Evolutionary conservation across 2,329 filamentous ascomycete genomes (phyloP).

Genomic region (Fonsecaea erecta): DNA sequence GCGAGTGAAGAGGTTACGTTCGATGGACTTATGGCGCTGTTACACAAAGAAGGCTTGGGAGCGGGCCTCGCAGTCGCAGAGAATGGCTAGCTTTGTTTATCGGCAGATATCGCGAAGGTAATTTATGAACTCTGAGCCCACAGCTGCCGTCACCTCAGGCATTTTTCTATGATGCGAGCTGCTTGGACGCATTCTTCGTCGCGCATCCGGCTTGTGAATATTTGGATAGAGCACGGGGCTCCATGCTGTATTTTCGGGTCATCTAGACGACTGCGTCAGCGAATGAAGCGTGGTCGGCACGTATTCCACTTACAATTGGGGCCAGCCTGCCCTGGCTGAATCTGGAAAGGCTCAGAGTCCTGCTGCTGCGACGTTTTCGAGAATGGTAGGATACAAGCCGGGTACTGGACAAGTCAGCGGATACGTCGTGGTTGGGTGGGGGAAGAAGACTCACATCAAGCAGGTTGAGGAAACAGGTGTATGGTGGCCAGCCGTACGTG

Average conservation of each 20-base stretch:
- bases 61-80: constrained; percentile 4
- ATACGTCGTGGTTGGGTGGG: background rate
- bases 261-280: constrained; percentile 25
- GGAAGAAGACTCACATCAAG: constrained; percentile 51
- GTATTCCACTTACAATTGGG: constrained; percentile 35
- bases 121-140: background rate
- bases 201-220: constrained; percentile 40
- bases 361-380: constrained; percentile 28
- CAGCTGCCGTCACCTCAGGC: constrained; percentile 28
- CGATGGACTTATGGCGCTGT: constrained; percentile 29
- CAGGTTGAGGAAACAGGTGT: constrained; percentile 58
- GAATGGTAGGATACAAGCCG: constrained; percentile 32
- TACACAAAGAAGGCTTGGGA: constrained; percentile 25
- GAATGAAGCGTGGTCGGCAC: background rate
- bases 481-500: constrained; percentile 42
- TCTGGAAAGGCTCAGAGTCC: constrained; percentile 22
- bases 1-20: constrained; percentile 7
- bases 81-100: constrained; percentile 3
- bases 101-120: background rate
- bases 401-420: constrained; percentile 27
- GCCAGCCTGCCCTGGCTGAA: constrained; percentile 25
- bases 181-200: constrained; percentile 42
- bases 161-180: constrained; percentile 39
- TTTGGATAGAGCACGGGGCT: constrained; percentile 40
- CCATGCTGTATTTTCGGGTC: constrained; percentile 39